phyloP scores from a whole-genome alignment of 1,284 basidiomycete species.

The Phlebopus sp. region DNA sequence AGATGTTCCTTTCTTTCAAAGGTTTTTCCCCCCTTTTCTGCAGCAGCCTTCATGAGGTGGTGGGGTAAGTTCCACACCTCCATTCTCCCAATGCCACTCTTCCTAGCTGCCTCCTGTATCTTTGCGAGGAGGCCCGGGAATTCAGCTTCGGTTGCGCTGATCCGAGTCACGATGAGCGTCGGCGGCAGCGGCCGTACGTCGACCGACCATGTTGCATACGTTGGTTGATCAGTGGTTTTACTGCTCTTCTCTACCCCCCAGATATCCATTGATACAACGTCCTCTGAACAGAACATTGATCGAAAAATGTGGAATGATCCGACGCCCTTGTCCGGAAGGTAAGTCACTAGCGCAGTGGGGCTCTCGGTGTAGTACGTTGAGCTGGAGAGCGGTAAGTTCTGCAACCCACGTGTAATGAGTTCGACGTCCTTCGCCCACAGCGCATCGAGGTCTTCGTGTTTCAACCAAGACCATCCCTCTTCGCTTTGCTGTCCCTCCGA shows the following conservation, averaged over 20 bases:
- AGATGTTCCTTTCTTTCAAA: constrained; percentile 46
- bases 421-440: constrained; percentile 17
- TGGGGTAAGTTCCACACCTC: constrained; percentile 55
- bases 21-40: constrained; percentile 38
- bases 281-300: constrained; percentile 12
- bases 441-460: constrained; percentile 10
- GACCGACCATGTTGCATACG: constrained; percentile 55
- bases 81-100: constrained; percentile 40
- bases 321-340: constrained; percentile 21
- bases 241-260: constrained; percentile 40
- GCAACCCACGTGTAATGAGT: constrained; percentile 27
- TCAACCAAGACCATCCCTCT: constrained; percentile 26
- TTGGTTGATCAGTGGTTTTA: constrained; percentile 8
- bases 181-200: constrained; percentile 36
- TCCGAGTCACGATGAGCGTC: constrained; percentile 49
- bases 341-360: constrained; percentile 17
- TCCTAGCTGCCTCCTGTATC: constrained; percentile 39
- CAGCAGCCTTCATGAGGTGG: constrained; percentile 34
- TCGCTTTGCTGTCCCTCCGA: neutral
- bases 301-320: constrained; percentile 16
- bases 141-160: constrained; percentile 37
- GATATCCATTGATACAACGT: constrained; percentile 16
- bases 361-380: constrained; percentile 6
- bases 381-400: constrained; percentile 9
- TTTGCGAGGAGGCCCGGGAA: constrained; percentile 41